Base-by-base conservation (phyloP, 148 eudicot genomes). In the Fallopia convolvulus region DNA sequence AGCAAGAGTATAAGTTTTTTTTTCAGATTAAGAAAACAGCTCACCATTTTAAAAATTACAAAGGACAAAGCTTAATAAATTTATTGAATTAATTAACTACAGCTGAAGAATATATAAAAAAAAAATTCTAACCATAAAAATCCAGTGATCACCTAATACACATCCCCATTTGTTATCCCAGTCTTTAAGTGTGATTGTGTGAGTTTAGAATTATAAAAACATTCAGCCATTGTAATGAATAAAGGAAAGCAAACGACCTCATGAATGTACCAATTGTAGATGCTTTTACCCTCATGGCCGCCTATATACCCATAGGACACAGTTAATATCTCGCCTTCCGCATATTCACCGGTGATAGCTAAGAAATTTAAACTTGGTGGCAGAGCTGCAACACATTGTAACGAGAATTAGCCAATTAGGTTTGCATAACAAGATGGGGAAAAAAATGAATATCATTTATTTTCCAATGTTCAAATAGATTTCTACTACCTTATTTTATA, bases 271-370 rank as follows among this genome's bases (percentile, higher is more conserved):
- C 99, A 95, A 77, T 77, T 86, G 77, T 91, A 95, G 61, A 83
- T 85, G 82, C 99, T 95, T 77, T 85, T 93, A 58, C 99, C 99
- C 85, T 95, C 99, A 84, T 95, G 98, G 47, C 99, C 99, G 32
- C 99, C 99, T 44, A 93, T 81, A 83, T 95, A 95, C 76, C 99
- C 99, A 82, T 95, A 95, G 5, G 98, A 93, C 47, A 94, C 99
- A 44, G 99, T 95, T 82, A 95, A 87, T 75, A 91, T 80, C 76
- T 90, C 98, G 72, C 90, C 97, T 89, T 95, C 99, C 7, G 80
- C 80, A 82, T 87, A 92, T 78, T 95, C 98, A 76, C 99, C 99
- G 32, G 99, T 95, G 77, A 95, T 85, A 42, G 94, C 87, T 86
- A 95, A 87, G 85, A 95, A 95, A 83, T 93, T 95, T 55, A 95